These are phyloP conservation scores for Alloascoidea africana DNA, from an alignment of 805 yeast species.

Conservation along the genomic window DNA sequence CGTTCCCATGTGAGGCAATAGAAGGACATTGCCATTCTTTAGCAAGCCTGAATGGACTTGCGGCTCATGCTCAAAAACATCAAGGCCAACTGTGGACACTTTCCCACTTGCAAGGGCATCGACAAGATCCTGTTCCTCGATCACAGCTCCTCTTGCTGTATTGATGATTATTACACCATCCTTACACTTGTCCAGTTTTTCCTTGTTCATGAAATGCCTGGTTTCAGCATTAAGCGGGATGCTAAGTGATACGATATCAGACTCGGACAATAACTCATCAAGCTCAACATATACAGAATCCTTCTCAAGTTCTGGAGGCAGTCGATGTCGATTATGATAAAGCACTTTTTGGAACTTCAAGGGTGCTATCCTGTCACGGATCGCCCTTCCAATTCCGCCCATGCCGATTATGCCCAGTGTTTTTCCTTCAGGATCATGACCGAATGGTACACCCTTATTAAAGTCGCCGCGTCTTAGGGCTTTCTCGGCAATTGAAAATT, in stretches of 20 bases:
- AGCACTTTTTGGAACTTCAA: conserved; percentile 34
- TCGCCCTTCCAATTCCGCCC: conserved; percentile 49
- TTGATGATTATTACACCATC: conserved; percentile 38
- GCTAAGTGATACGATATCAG: conserved; percentile 34
- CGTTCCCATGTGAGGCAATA: conserved; percentile 43
- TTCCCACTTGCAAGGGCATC: conserved; percentile 32
- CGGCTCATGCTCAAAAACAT: conserved; percentile 50
- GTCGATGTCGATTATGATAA: conserved; percentile 35
- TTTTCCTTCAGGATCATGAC: conserved; percentile 33
- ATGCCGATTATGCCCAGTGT: conserved; percentile 44
- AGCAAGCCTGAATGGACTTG: conserved; percentile 30
- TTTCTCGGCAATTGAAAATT: conserved; percentile 26
- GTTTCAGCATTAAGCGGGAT: conserved; percentile 40
- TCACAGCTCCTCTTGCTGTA: conserved; percentile 47
- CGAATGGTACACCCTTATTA: conserved; percentile 26
- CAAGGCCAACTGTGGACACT: conserved; percentile 36
- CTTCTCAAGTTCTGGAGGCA: conserved; percentile 30
- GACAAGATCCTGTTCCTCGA: conserved; percentile 36
- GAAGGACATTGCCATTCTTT: conserved; percentile 27
- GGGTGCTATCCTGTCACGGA: conserved; percentile 32
- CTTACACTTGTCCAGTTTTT: conserved; percentile 31
- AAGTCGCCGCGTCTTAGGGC: conserved; percentile 29
- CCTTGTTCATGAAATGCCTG: conserved; percentile 30
- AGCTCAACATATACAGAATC: conserved; percentile 30
- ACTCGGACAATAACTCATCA: conserved; percentile 29